Evolutionary conservation across 2,329 filamentous ascomycete genomes (phyloP).

Genomic region (Colletotrichum euphorbiae): DNA sequence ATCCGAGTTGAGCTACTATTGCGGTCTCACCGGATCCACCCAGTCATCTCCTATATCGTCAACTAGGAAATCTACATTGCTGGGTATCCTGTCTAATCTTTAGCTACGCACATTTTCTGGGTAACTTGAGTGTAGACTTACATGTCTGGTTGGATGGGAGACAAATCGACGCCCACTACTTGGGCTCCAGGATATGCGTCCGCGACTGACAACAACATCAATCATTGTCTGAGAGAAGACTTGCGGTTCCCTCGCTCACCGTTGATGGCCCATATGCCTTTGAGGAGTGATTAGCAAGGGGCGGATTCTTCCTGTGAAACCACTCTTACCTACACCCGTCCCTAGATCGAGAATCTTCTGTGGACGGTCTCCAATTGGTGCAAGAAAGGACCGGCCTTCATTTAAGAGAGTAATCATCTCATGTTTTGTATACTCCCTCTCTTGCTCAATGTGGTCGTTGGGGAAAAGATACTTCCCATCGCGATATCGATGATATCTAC

Average conservation of each 20-base stretch:
- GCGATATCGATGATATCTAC: conserved; percentile 5
- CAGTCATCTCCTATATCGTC: background rate
- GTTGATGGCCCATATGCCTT: background rate
- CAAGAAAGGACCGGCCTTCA: conserved; percentile 45
- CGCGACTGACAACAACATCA: conserved; percentile 37
- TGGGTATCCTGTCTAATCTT: background rate
- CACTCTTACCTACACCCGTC: conserved; percentile 41
- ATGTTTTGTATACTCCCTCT: conserved; percentile 47
- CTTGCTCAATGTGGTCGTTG: conserved; percentile 45
- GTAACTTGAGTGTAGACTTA: fast-evolving
- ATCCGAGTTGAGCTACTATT: background rate
- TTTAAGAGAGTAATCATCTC: conserved; percentile 47
- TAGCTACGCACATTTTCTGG: too few species aligned
- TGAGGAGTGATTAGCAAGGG: background rate
- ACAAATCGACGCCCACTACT: conserved; percentile 43
- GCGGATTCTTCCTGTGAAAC: background rate
- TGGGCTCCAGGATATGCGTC: conserved; percentile 44
- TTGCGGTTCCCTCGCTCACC: background rate
- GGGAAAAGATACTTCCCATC: conserved; percentile 43
- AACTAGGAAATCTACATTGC: conserved; percentile 1
- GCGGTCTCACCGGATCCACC: conserved; percentile 3
- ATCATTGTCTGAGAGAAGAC: background rate
- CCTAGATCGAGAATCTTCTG: conserved; percentile 47
- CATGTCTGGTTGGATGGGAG: conserved; percentile 42
- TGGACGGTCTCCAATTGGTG: conserved; percentile 46